A percentile compares a stretch with the other conserved stretches of the same genome.
Conservation (phyloP, 208 protist species). For the Porcisia deanei region DNA sequence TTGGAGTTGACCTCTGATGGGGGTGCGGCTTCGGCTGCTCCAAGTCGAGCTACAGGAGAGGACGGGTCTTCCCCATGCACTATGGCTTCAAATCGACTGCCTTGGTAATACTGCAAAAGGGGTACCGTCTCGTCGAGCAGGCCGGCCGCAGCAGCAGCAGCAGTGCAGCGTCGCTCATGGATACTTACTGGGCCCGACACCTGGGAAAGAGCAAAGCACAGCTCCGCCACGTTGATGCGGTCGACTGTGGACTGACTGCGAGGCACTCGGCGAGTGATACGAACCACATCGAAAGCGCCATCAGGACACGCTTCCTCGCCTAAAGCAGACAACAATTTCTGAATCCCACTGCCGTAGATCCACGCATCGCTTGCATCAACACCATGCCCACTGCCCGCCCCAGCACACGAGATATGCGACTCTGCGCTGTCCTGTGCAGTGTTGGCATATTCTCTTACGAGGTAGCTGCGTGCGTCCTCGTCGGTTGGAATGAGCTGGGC, state of each 20-base stretch:
- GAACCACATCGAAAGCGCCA: conserved; percentile 56
- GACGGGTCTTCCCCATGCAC: conserved; percentile 43
- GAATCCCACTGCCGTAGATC: conserved; percentile 59
- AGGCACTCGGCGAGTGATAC: conserved; percentile 71
- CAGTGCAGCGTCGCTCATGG: conserved; percentile 68
- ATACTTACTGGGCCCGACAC: conserved; percentile 56
- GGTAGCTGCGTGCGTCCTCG: conserved; percentile 48
- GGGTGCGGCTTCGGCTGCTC: conserved; percentile 2
- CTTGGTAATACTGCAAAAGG: conserved; percentile 82
- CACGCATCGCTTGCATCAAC: conserved; percentile 25
- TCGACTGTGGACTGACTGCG: conserved; percentile 77
- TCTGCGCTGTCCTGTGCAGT: background rate
- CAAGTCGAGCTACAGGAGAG: conserved; percentile 25
- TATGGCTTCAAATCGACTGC: conserved; percentile 59
- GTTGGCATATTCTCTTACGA: conserved; percentile 32
- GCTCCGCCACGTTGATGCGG: conserved; percentile 67
- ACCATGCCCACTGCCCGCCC: background rate
- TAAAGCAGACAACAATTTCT: conserved; percentile 48
- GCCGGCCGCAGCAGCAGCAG: conserved; percentile 24
- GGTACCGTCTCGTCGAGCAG: conserved; percentile 60
- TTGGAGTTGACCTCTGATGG: background rate
- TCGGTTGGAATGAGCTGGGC: conserved; percentile 42
- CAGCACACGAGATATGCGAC: background rate
- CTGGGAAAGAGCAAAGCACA: conserved; percentile 86
- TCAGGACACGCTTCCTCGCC: conserved; percentile 52